Conservation (phyloP, 1,284 basidiomycete species). For the Ustilago nuda region DNA sequence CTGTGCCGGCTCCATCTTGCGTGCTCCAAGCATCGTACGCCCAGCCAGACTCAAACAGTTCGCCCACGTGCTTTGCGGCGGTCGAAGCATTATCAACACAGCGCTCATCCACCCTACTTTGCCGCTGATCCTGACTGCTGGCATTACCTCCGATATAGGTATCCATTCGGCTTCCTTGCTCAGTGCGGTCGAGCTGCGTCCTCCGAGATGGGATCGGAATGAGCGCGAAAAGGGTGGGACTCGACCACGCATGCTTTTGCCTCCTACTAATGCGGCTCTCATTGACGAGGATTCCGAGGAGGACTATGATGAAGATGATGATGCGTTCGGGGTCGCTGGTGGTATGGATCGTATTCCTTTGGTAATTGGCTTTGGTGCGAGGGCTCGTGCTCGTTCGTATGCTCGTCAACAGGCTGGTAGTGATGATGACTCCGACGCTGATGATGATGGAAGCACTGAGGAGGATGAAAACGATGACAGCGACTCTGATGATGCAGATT, state of each 20-base stretch:
- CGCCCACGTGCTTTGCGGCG: slow-evolving; percentile 29
- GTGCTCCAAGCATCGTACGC: slow-evolving; percentile 20
- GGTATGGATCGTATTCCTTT: not conserved
- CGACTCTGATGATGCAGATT: not conserved
- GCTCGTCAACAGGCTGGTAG: not conserved
- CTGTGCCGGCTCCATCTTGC: slow-evolving; percentile 21
- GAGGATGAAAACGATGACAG: slow-evolving; percentile 8
- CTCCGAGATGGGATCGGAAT: not conserved
- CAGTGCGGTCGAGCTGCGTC: not conserved
- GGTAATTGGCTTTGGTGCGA: not conserved
- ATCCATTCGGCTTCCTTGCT: slow-evolving; percentile 28
- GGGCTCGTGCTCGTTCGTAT: not conserved
- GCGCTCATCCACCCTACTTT: slow-evolving; percentile 41
- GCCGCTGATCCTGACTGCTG: slow-evolving; percentile 31
- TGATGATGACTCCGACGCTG: not conserved
- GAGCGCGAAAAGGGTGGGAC: not conserved
- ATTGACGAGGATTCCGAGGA: not conserved
- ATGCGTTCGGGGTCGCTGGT: not conserved
- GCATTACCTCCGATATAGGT: slow-evolving; percentile 20
- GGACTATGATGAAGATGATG: not conserved
- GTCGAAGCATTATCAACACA: slow-evolving; percentile 37
- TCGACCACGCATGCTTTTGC: not conserved
- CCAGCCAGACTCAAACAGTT: slow-evolving; percentile 24
- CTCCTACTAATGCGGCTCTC: not conserved
- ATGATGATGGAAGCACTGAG: not conserved